These are phyloP conservation scores for Cyclotella baltica DNA, from an alignment of 108 stramenopile genomes.

Conservation along the genomic window DNA sequence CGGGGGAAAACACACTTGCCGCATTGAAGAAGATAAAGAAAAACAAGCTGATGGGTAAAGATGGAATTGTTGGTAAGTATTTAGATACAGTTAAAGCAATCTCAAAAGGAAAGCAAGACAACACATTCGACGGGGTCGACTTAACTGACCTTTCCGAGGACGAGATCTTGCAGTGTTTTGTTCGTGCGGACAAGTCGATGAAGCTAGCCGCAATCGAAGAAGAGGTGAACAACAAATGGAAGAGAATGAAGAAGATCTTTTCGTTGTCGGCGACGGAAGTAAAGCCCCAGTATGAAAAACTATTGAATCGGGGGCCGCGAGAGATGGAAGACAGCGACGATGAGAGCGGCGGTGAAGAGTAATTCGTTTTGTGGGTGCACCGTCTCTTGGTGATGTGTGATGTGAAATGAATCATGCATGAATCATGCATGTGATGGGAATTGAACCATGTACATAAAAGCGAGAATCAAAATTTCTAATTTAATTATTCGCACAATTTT, in stretches of 20 bases:
- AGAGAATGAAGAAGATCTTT: not conserved
- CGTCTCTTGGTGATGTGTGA: not conserved
- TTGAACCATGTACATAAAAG: too few species aligned
- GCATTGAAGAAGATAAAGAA: not conserved
- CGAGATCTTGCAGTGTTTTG: conserved; percentile 11
- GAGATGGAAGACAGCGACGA: not conserved
- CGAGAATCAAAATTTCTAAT: not conserved
- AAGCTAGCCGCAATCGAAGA: not conserved
- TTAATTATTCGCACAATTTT: not conserved
- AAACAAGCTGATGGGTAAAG: not conserved
- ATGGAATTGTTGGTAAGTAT: not conserved
- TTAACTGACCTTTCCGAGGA: not conserved
- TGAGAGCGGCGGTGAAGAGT: not conserved
- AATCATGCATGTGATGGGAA: too few species aligned
- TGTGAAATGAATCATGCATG: too few species aligned
- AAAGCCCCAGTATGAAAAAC: not conserved
- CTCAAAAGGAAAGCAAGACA: conserved; percentile 10
- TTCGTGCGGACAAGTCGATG: not conserved
- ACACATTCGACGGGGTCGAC: not conserved
- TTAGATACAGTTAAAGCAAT: not conserved
- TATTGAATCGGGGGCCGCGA: not conserved
- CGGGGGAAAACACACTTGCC: not conserved
- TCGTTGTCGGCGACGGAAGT: not conserved
- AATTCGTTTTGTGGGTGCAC: not conserved
- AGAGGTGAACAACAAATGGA: not conserved